Conservation (phyloP, 1,284 basidiomycete genomes). For the Pholiota adiposa region DNA sequence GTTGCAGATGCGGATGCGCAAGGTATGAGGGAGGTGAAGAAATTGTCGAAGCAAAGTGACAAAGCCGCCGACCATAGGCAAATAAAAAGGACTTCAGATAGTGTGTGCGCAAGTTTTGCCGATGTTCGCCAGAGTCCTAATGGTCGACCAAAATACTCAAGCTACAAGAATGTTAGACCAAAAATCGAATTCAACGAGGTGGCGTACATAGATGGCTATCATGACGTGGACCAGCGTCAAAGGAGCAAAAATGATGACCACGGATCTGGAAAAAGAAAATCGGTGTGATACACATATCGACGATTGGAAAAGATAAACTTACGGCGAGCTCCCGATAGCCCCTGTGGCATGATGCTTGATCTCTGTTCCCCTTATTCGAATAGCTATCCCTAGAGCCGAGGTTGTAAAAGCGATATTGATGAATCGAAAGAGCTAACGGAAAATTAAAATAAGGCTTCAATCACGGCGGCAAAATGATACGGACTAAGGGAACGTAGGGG, state of each 20-base stretch:
- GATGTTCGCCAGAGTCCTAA: slow-evolving; percentile 90
- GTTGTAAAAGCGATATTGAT: slow-evolving; percentile 86
- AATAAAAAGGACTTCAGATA: slow-evolving; percentile 86
- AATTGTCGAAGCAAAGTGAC: slow-evolving; percentile 88
- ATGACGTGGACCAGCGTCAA: slow-evolving; percentile 87
- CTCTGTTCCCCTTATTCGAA: slow-evolving; percentile 73
- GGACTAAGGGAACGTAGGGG: slow-evolving; percentile 75
- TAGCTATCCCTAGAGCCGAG: slow-evolving; percentile 79
- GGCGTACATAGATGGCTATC: slow-evolving; percentile 77
- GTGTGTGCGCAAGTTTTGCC: slow-evolving; percentile 78
- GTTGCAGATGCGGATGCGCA: slow-evolving; percentile 64
- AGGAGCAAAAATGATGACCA: slow-evolving; percentile 88
- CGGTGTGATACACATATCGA: not conserved
- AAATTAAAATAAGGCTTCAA: slow-evolving; percentile 30
- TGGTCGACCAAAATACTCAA: slow-evolving; percentile 91
- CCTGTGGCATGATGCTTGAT: slow-evolving; percentile 56
- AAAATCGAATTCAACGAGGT: not conserved
- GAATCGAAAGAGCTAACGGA: slow-evolving; percentile 76
- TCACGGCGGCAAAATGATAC: slow-evolving; percentile 25
- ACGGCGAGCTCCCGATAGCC: slow-evolving; percentile 83
- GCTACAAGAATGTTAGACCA: slow-evolving; percentile 42
- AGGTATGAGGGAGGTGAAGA: slow-evolving; percentile 84
- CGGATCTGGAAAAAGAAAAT: slow-evolving; percentile 52
- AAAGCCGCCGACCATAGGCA: slow-evolving; percentile 92
- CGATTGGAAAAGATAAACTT: slow-evolving; percentile 34